A percentile compares a stretch with the other conserved stretches of the same genome.
These are phyloP conservation scores for Candida qinlingensis DNA, from an alignment of 805 yeast genomes.

Conservation along the genomic window DNA sequence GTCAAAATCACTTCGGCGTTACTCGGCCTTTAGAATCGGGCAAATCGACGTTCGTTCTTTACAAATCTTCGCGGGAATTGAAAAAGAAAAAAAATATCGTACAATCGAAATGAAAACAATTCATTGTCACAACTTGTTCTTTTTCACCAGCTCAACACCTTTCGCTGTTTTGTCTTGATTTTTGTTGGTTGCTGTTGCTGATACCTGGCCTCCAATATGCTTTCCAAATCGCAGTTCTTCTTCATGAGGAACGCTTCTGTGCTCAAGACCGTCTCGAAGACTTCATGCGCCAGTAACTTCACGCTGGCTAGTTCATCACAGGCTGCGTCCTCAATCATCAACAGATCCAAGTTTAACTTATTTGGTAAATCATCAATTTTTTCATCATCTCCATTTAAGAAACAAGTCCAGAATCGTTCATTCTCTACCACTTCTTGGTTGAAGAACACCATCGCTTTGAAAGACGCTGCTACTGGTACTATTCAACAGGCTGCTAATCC, in stretches of 20 bases:
- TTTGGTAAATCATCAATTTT: not conserved
- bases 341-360: conserved; percentile 1
- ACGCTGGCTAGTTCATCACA: conserved; percentile 3
- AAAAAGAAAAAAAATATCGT: conserved; percentile 1
- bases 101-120: not conserved
- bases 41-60: not conserved
- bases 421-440: conserved; percentile 9
- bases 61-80: not conserved
- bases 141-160: too few species aligned
- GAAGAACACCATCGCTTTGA: conserved; percentile 2
- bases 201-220: not conserved
- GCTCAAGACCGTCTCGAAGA: conserved; percentile 26
- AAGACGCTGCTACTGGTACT: conserved; percentile 1
- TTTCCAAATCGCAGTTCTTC: conserved; percentile 52
- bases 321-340: not conserved
- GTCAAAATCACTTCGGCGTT: not conserved
- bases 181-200: too few species aligned
- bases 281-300: conserved; percentile 18
- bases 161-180: too few species aligned
- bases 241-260: conserved; percentile 51
- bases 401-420: conserved; percentile 1
- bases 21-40: not conserved
- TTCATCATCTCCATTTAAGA: not conserved
- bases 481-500: not conserved
- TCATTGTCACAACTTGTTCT: not conserved